These are phyloP conservation scores for Melanogaster broomeanus DNA, from an alignment of 768 basidiomycete genomes.

Conservation along the genomic window DNA sequence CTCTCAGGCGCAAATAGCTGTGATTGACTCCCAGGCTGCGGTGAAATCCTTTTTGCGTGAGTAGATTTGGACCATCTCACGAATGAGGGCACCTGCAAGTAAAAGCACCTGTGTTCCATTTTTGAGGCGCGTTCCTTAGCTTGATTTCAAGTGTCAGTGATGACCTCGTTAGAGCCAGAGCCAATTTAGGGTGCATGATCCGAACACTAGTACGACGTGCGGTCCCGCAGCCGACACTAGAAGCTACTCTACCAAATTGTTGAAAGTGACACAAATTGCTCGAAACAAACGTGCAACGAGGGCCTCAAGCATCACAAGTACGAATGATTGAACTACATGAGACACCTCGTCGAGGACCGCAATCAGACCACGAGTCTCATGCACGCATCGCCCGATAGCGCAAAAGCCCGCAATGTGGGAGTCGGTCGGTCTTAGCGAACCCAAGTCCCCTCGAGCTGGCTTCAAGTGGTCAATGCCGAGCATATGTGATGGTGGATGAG, in stretches of 20 bases:
- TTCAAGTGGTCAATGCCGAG: too few species aligned
- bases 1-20: slow-evolving; percentile 21
- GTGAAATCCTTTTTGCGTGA: slow-evolving; percentile 18
- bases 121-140: slow-evolving; percentile 1
- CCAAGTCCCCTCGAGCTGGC: too few species aligned
- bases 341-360: not conserved
- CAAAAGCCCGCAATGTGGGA: slow-evolving; percentile 7
- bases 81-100: slow-evolving; percentile 1
- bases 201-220: slow-evolving; percentile 9
- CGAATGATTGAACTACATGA: not conserved
- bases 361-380: not conserved
- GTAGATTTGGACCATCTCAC: slow-evolving; percentile 9
- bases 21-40: slow-evolving; percentile 22
- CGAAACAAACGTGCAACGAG: too few species aligned
- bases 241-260: slow-evolving; percentile 1
- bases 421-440: not conserved
- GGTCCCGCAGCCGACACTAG: slow-evolving; percentile 18
- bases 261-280: not conserved
- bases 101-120: slow-evolving; percentile 21
- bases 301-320: too few species aligned
- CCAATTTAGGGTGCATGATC: not conserved
- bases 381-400: not conserved
- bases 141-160: slow-evolving; percentile 2
- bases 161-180: not conserved
- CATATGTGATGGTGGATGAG: too few species aligned